These are phyloP conservation scores for Leccinum variabile DNA, from an alignment of 1,284 basidiomycete genomes.

Conservation along the genomic window DNA sequence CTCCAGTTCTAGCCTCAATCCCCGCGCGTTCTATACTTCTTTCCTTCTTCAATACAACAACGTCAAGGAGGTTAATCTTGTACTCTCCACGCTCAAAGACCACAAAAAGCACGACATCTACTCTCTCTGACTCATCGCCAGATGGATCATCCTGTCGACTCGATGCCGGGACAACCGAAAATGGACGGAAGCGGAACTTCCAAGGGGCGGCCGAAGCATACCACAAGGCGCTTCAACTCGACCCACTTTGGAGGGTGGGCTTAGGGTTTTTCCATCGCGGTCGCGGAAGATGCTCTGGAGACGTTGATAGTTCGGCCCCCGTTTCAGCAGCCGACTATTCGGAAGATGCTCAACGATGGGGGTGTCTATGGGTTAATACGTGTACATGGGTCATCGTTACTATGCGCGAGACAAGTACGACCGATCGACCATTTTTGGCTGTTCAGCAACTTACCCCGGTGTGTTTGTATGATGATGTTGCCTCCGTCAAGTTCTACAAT, in stretches of 20 bases:
- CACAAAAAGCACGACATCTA: slow-evolving; percentile 43
- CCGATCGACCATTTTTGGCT: slow-evolving; percentile 65
- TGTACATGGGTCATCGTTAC: slow-evolving; percentile 95
- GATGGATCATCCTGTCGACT: slow-evolving; percentile 61
- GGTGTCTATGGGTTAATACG: slow-evolving; percentile 65
- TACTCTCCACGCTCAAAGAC: slow-evolving; percentile 80
- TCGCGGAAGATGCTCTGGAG: slow-evolving; percentile 78
- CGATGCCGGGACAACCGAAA: slow-evolving; percentile 57
- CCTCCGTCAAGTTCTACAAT: slow-evolving; percentile 70
- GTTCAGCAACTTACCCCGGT: not conserved
- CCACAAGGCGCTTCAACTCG: too few relatives aligned
- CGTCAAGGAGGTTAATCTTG: slow-evolving; percentile 78
- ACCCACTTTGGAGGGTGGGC: too few relatives aligned
- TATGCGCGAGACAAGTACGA: slow-evolving; percentile 91
- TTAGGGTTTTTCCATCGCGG: not conserved
- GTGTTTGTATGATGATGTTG: slow-evolving; percentile 81
- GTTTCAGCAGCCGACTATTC: slow-evolving; percentile 60
- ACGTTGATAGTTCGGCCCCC: slow-evolving; percentile 42
- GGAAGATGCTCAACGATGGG: slow-evolving; percentile 81
- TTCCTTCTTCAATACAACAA: slow-evolving; percentile 30
- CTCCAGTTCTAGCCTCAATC: too few relatives aligned
- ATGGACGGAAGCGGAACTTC: not conserved
- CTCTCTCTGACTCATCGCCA: slow-evolving; percentile 44
- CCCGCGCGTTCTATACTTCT: too few relatives aligned
- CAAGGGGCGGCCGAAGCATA: not conserved